Evolutionary conservation across 257 asterid genomes (phyloP).

Genomic region (Nicotiana obtusifolia): DNA sequence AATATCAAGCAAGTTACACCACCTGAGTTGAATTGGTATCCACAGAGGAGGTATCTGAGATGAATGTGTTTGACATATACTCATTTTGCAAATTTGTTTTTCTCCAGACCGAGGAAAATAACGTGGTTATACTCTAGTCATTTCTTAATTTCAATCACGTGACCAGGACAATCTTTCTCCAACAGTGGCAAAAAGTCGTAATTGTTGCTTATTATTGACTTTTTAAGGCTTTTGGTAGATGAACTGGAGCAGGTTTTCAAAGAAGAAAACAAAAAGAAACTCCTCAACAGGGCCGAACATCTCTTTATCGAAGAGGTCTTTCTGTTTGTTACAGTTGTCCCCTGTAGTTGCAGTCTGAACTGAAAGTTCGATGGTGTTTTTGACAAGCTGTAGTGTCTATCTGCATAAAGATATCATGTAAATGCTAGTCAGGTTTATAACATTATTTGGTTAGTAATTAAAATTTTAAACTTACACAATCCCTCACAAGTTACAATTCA

Average conservation of each 20-base stretch:
- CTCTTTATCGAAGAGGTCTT: constrained; percentile 36
- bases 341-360: not conserved
- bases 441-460: too few relatives aligned
- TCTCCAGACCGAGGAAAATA: not conserved
- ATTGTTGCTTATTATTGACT: not conserved
- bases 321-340: not conserved
- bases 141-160: not conserved
- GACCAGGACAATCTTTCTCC: not conserved
- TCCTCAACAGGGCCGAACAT: not conserved
- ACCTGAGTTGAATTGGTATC: too few relatives aligned
- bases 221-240: not conserved
- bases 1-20: too few relatives aligned
- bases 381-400: too few relatives aligned
- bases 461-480: too few relatives aligned
- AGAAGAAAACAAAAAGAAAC: constrained; percentile 21
- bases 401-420: too few relatives aligned
- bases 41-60: too few relatives aligned
- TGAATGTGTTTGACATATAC: not conserved
- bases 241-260: constrained; percentile 29
- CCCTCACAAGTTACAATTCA: too few relatives aligned
- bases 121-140: not conserved
- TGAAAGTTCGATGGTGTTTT: not conserved
- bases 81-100: not conserved
- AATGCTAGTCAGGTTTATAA: too few relatives aligned
- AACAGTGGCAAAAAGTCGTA: not conserved